Base-by-base conservation (phyloP, 2,329 filamentous ascomycete species). In the Pyrenochaeta sp. region DNA sequence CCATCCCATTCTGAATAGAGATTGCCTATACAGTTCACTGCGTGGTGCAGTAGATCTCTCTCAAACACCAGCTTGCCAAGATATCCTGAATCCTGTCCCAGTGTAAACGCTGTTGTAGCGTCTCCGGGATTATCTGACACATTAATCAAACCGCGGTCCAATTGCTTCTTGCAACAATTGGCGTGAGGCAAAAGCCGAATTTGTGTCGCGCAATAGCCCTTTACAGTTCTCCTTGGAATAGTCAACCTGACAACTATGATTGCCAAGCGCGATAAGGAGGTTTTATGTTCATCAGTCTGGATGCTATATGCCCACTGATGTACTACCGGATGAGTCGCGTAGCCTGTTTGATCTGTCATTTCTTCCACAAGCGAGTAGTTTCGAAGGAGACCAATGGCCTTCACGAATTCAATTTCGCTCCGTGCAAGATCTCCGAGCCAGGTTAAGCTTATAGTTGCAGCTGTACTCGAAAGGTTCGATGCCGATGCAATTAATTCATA, bases 361-460 rank as follows among this genome's bases (percentile, higher is more conserved):
- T 28, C 30, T 28, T 48, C 52, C 10, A 53, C 20, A 14, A 56
- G 32, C 13, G 49, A 56, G 29, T 51, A 53, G 41, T 19, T 43
- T 13, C 39, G 39, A 3, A 56, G 38, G 9, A 42, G 26, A 26
- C 24, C 13, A 13, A 61, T 47, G 7, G 51, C 48, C 7, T 54
- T 36, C 6, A 34, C 24, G 28, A 60, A 60, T 10, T 34, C 41
- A 2, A 58, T 8, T 26, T 60, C 49, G 26, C 38, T 53, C 26
- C 24, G 29, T 15, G 46, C 56, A 8, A 58, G 53, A 17, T 46
- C 39, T 26, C 39, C 27, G 30, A 61, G 30, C 53, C 53, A 60
- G 22, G 18, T 32, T 35, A 41, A 22, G 28, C 41, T 43, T 32
- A 15, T 22, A 19, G 40, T 14, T 39, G 34, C 35, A 37, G 22